These are phyloP conservation scores for Leishmania amazonensis DNA, from an alignment of 208 protist species.

Conservation along the genomic window DNA sequence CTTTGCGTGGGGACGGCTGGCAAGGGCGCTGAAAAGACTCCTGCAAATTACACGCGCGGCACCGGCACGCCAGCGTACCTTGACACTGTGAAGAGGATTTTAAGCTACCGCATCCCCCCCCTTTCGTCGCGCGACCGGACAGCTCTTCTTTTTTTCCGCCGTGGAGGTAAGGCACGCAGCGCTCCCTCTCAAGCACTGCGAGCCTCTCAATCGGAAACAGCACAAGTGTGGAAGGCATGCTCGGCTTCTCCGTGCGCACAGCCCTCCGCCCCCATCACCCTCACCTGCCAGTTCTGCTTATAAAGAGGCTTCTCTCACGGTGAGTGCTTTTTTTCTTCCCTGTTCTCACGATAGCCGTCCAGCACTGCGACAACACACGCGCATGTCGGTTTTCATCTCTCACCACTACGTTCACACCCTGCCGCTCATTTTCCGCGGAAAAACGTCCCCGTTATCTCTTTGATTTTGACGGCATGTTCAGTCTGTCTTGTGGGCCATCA, in stretches of 20 bases:
- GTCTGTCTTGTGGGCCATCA: neutral
- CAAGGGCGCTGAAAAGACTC: slow-evolving; percentile 17
- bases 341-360: neutral
- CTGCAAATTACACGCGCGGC: slow-evolving; percentile 20
- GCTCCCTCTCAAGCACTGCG: neutral
- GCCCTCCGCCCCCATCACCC: neutral
- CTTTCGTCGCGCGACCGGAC: neutral
- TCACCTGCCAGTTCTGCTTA: neutral
- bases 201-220: neutral
- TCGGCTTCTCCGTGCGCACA: neutral
- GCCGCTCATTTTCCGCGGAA: neutral
- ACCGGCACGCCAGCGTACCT: slow-evolving; percentile 29
- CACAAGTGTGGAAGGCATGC: neutral
- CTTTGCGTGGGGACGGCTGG: slow-evolving; percentile 27
- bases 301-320: neutral
- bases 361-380: neutral
- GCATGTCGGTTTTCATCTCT: neutral
- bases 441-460: neutral
- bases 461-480: neutral
- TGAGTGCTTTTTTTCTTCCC: neutral
- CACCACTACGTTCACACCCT: neutral
- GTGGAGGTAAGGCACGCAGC: neutral
- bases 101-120: neutral
- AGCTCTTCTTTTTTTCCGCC: neutral
- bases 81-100: slow-evolving; percentile 26